Base-by-base conservation (phyloP, 352 stramenopile species). In the Phytopythium litorale region DNA sequence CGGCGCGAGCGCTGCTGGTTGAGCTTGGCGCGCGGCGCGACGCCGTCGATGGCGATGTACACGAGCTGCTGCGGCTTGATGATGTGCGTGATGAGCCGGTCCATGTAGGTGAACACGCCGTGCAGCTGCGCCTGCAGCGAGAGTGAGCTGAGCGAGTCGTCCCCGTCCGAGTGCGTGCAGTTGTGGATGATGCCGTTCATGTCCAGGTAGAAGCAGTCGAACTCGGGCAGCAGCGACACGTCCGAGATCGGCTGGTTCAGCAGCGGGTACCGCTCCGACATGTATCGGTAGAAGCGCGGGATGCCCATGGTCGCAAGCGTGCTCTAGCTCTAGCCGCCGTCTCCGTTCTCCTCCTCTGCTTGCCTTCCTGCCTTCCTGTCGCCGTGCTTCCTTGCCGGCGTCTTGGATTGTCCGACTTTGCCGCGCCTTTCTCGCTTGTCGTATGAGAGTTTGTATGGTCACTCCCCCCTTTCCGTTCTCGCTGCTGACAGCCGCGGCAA, bases 121-220 rank as follows among this genome's bases (percentile, higher is more conserved):
- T 92, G 92, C 61, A 99, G 95, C 84, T 99, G 97, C 56, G 92
- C 93, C 23, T 96, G 89, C 33, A 99, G 91, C 45, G 96, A 91
- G 5, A 98, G 76, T 66, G 94, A 80, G 66, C 89, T 91, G 50
- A 98, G 71, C 64, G 95, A 84, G 61, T 96, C 83, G 67, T 98
- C 86, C 13, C 68, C 63, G 73, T 99, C 98, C 30, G 87, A 89
- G 78, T 99, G 98, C 30, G 97, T 99, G 74, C 96, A 99, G 63
- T 98, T 98, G 82, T 99, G 98, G 64, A 99, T 99, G 66, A 99
- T 99, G 58, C 98, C 98, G 77, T 99, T 99, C 96, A 99, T 98
- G 75, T 99, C 98, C 43, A 99, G 75, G 72, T 99, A 99, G 66
- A 99, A 91, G 70, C 98, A 95, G 81, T 99, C 97, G 64, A 99